A percentile compares a stretch with the other conserved stretches of the same genome.
These are phyloP conservation scores for Piloderma croceum DNA, from an alignment of 768 basidiomycete species.

Conservation along the genomic window DNA sequence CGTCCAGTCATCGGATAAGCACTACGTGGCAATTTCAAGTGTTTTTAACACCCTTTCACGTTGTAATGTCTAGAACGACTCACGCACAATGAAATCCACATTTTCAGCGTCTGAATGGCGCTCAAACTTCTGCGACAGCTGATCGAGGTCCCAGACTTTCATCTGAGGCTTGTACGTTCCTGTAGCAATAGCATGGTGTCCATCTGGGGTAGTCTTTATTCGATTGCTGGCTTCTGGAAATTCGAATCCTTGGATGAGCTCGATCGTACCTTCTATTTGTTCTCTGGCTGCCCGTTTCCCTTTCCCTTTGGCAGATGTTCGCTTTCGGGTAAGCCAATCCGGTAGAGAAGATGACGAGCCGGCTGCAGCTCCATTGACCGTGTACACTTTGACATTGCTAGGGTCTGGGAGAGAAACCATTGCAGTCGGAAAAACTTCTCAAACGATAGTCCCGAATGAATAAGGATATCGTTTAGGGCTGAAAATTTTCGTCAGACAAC, in stretches of 20 bases:
- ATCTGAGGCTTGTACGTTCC: slow-evolving; percentile 98
- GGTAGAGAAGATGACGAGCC: slow-evolving; percentile 90
- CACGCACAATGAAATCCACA: slow-evolving; percentile 94
- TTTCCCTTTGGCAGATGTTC: slow-evolving; percentile 53
- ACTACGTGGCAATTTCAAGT: slow-evolving; percentile 38
- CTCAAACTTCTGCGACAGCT: slow-evolving; percentile 91
- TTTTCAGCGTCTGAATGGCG: slow-evolving; percentile 95
- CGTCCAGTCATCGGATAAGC: slow-evolving; percentile 97
- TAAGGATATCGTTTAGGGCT: neutral
- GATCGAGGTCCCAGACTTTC: slow-evolving; percentile 90
- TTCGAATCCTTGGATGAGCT: slow-evolving; percentile 93
- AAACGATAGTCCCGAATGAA: neutral
- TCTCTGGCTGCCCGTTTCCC: slow-evolving; percentile 65
- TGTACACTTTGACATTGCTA: slow-evolving; percentile 76
- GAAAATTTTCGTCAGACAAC: neutral
- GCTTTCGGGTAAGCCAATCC: slow-evolving; percentile 83
- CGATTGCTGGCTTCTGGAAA: slow-evolving; percentile 95
- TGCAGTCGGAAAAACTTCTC: slow-evolving; percentile 2
- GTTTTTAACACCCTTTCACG: neutral
- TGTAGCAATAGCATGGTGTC: slow-evolving; percentile 88
- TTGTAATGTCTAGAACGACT: slow-evolving; percentile 25
- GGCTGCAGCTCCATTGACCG: slow-evolving; percentile 87
- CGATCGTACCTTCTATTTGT: slow-evolving; percentile 77
- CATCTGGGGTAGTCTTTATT: slow-evolving; percentile 86
- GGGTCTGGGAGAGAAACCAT: slow-evolving; percentile 29